Evolutionary conservation across 1,139 yeast species (phyloP).

Genomic region (Geotrichum cucujoidarum): DNA sequence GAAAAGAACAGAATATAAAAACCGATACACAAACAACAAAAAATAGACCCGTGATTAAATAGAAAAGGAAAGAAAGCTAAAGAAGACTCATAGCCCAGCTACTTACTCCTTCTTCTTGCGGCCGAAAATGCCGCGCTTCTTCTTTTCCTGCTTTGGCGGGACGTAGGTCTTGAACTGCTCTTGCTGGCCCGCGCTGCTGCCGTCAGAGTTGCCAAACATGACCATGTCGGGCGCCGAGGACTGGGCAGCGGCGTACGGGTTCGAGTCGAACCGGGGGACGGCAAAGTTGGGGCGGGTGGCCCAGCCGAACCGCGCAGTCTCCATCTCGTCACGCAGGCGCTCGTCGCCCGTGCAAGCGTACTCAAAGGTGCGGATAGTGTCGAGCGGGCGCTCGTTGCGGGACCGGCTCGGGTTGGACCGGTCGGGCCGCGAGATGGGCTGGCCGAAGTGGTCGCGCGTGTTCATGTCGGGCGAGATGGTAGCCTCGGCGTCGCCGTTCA

Average conservation of each 20-base stretch:
- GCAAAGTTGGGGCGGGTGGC: slow-evolving; percentile 58
- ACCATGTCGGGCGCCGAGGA: slow-evolving; percentile 33
- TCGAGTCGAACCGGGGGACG: slow-evolving; percentile 37
- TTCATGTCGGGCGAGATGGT: slow-evolving; percentile 40
- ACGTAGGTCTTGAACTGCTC: slow-evolving; percentile 44
- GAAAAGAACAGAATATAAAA: neutral
- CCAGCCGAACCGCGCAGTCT: slow-evolving; percentile 75
- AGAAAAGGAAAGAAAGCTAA: neutral
- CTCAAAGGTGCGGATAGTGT: slow-evolving; percentile 88
- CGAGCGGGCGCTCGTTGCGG: slow-evolving; percentile 92
- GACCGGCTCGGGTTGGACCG: slow-evolving; percentile 89
- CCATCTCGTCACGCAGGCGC: slow-evolving; percentile 71
- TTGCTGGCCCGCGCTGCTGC: slow-evolving; percentile 34
- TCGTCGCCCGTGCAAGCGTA: slow-evolving; percentile 87
- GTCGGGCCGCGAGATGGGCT: slow-evolving; percentile 68
- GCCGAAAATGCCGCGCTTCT: slow-evolving; percentile 72
- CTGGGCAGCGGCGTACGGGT: slow-evolving; percentile 37
- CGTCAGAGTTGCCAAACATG: slow-evolving; percentile 21
- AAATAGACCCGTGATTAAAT: neutral
- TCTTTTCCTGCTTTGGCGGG: slow-evolving; percentile 44
- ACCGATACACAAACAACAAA: neutral
- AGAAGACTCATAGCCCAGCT: no score
- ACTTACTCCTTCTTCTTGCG: slow-evolving; percentile 51
- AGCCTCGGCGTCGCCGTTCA: slow-evolving; percentile 38
- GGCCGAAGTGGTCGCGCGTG: slow-evolving; percentile 79